Evolutionary conservation across 352 stramenopile species (phyloP).

Genomic region (Phytophthora colocasiae): DNA sequence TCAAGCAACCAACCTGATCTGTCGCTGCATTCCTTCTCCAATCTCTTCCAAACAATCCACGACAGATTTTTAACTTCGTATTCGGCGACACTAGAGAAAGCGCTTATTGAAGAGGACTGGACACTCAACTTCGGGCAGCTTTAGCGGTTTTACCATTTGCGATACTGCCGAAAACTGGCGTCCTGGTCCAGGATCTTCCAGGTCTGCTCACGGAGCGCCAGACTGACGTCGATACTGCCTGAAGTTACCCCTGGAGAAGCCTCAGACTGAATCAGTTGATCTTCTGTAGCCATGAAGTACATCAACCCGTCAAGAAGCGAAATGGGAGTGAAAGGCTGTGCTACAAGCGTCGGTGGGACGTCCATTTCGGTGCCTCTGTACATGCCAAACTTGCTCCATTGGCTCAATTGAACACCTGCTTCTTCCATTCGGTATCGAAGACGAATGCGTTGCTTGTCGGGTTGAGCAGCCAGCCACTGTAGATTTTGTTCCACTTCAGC

Average conservation of each 20-base stretch:
- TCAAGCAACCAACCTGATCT: slow-evolving; percentile 19
- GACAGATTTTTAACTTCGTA: slow-evolving; percentile 28
- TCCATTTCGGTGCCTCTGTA: slow-evolving; percentile 29
- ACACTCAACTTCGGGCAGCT: slow-evolving; percentile 3
- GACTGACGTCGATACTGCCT: slow-evolving; percentile 16
- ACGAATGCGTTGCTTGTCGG: slow-evolving; percentile 25
- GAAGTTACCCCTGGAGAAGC: not conserved
- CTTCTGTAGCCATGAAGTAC: slow-evolving; percentile 35
- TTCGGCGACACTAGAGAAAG: slow-evolving; percentile 30
- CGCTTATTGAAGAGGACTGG: slow-evolving; percentile 49
- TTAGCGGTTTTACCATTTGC: not conserved
- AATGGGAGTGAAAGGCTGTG: slow-evolving; percentile 31
- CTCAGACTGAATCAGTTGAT: slow-evolving; percentile 17
- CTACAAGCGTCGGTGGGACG: slow-evolving; percentile 21
- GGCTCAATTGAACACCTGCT: slow-evolving; percentile 26
- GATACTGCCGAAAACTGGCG: not conserved
- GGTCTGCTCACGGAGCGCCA: slow-evolving; percentile 15
- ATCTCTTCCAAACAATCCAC: slow-evolving; percentile 37
- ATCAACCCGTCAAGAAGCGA: slow-evolving; percentile 33
- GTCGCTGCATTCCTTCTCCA: slow-evolving; percentile 15
- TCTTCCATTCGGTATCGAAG: slow-evolving; percentile 23
- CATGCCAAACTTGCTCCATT: slow-evolving; percentile 42
- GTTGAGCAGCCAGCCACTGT: slow-evolving; percentile 27
- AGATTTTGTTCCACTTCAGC: slow-evolving; percentile 19
- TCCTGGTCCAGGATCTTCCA: slow-evolving; percentile 7